Evolutionary conservation across 2,329 filamentous ascomycete species (phyloP).

Genomic region (Fusarium hostae): DNA sequence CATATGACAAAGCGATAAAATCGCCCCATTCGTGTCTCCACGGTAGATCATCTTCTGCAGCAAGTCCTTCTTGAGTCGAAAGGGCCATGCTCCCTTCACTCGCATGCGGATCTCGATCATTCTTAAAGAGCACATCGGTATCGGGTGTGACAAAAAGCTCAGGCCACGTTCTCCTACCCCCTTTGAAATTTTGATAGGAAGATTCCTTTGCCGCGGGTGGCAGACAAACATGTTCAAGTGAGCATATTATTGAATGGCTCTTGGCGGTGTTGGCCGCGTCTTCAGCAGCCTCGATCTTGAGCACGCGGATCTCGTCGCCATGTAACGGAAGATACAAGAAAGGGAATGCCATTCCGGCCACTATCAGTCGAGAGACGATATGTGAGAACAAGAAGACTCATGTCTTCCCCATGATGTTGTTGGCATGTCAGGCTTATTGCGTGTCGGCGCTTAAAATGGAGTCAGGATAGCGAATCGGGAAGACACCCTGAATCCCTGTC

Average conservation of each 20-base stretch:
- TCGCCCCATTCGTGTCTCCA: conserved; percentile 13
- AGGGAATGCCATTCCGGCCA: too few species aligned
- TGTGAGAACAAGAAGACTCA: too few species aligned
- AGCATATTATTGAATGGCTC: neutral
- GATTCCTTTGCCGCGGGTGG: too few species aligned
- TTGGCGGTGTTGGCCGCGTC: neutral
- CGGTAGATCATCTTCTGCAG: neutral
- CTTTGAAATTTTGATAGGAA: neutral
- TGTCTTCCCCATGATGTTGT: too few species aligned
- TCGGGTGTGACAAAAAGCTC: neutral
- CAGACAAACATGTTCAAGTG: neutral
- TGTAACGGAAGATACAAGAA: too few species aligned
- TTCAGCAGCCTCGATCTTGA: neutral
- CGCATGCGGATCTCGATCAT: neutral
- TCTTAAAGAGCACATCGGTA: neutral
- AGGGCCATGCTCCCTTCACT: too few species aligned
- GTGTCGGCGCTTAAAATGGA: neutral
- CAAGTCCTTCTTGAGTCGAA: too few species aligned
- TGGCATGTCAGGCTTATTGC: too few species aligned
- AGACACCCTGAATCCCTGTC: neutral
- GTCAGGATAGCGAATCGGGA: neutral
- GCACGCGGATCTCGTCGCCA: neutral
- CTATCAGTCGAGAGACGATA: too few species aligned
- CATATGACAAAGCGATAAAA: conserved; percentile 1
- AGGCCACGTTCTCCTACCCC: neutral